Base-by-base conservation (phyloP, 192 early-diverging fungal genomes). In the Jimgerdemannia lactiflua region DNA sequence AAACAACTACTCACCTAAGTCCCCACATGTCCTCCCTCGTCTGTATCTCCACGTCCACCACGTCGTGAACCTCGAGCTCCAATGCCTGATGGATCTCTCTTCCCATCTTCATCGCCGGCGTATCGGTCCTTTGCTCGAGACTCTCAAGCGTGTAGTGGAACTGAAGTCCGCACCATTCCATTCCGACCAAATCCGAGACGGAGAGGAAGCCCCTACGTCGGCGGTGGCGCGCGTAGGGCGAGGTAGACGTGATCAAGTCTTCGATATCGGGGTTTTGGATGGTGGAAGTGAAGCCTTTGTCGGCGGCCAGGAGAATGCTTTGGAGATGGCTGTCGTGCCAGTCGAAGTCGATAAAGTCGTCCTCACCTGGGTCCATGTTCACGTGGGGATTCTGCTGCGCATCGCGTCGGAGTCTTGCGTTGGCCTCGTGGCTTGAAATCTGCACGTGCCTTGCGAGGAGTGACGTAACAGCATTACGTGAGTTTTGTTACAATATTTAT, bases 101-200 rank as follows among this genome's bases (percentile, higher is more conserved):
- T 7, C 67, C 67, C 1, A 10, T 1, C 67, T 18, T 68, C 67
- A 68, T 68, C 9, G 67, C 67, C 7, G 29, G 19, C 67, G 67
- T 68, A 7, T 6, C 67, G 19, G 67, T 20, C 18, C 40, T 68
- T 10, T 41, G 9, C 18, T 19, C 67, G 7, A 19, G 67, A 6
- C 67, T 19, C 19, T 68, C 67, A 19, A 68, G 67, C 8, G 67
- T 68, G 67, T 68, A 68, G 40, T 68, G 67, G 40, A 68, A 68
- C 67, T 68, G 67, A 20, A 68, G 40, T 9, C 67, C 67, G 19
- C 67, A 68, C 67, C 67, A 68, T 68, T 68, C 67, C 67, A 68
- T 68, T 0, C 29, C 1, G 6, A 20, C 19, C 8, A 68, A 9
- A 19, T 68, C 67, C 29, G 67, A 39, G 9, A 68, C 67, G 29